phyloP scores from a whole-genome alignment of 306 rosid genomes.

The Prunus armeniaca region DNA sequence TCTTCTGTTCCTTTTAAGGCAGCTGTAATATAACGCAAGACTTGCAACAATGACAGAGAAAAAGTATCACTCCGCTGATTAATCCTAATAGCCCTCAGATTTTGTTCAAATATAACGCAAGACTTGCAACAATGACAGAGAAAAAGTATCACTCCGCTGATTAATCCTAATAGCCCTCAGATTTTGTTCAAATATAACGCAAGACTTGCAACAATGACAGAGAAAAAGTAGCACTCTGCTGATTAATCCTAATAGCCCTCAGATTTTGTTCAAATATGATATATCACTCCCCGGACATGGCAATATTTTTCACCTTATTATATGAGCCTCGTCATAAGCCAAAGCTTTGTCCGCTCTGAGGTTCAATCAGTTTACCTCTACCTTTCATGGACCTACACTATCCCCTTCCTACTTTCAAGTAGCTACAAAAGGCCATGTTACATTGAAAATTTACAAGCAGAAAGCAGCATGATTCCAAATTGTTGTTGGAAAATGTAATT shows the following conservation, averaged over 20 bases:
- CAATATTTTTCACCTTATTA: not conserved
- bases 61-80: not conserved
- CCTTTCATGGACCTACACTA: conserved; percentile 5
- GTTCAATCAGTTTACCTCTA: not conserved
- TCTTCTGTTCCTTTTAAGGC: not conserved
- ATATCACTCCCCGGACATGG: not conserved
- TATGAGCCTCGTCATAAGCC: not conserved
- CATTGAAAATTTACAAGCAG: not conserved
- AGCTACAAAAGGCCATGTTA: conserved; percentile 9
- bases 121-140: not conserved
- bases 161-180: not conserved
- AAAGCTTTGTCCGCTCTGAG: not conserved
- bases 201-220: not conserved
- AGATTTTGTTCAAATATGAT: not conserved
- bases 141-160: not conserved
- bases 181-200: not conserved
- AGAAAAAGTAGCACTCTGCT: not conserved
- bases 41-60: not conserved
- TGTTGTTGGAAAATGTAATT: not conserved
- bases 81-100: not conserved
- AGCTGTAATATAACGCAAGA: not conserved
- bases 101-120: not conserved
- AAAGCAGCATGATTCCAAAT: not conserved
- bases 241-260: not conserved
- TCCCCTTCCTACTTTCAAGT: not conserved